Base-by-base conservation (phyloP, 2,329 filamentous ascomycete genomes). In the Nectriaceae sp. region DNA sequence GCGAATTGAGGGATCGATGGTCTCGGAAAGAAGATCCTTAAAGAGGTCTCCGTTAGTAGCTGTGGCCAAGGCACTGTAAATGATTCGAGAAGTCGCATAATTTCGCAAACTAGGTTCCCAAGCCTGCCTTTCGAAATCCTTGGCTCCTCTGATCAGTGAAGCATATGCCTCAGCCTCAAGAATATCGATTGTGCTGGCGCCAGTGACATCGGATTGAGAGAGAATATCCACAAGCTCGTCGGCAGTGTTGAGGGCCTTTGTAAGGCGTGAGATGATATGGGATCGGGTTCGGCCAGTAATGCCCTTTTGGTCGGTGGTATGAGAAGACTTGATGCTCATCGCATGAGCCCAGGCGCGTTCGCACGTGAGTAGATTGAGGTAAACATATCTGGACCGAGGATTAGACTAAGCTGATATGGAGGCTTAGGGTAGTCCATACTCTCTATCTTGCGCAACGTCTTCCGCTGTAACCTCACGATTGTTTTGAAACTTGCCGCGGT, bases 261-360 rank as follows among this genome's bases (percentile, higher is more conserved):
- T 81, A 35, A 97, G 76, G 44, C 92, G 84, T 13, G 92, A 96
- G 47, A 95, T 83, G 33, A 97, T 94, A 69, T 99, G 93, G 44
- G 87, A 87, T 64, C 91, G 85, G 16, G 89, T 88, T 44, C 87
- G 84, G 51, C 91, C 88, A 21, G 85, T 82, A 55, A 96, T 88
- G 41, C 85, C 87, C 68, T 90, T 89, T 52, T 86, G 84, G 60
- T 94, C 90, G 60, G 88, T 81, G 33, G 89, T 83, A 66, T 95
- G 90, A 18, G 83, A 76, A 4, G 90, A 82, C 71, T 96, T 97
- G 80, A 97, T 90, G 66, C 88, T 85, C 91, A 97, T 95, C 49
- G 92, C 93, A 69, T 96, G 87, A 31, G 94, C 93, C 90, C 91
- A 97, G 43, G 92, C 90, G 55, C 94, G 83, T 74, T 99, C 94